These are phyloP conservation scores for Boletus eberwhitei DNA, from an alignment of 768 basidiomycete genomes.

Conservation along the genomic window DNA sequence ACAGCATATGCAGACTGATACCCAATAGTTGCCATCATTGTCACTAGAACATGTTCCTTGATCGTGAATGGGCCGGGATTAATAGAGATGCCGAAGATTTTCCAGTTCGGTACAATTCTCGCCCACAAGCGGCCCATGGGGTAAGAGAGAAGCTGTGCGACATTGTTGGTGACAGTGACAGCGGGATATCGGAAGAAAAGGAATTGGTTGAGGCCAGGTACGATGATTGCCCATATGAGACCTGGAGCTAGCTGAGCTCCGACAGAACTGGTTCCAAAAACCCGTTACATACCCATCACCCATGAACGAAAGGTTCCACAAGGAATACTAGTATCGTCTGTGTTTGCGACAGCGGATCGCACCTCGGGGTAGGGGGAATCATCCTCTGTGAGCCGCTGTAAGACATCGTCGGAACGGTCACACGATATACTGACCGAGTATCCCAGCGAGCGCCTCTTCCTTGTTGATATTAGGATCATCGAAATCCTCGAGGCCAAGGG, in stretches of 20 bases:
- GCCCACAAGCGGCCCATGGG: constrained; percentile 68
- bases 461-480: constrained; percentile 39
- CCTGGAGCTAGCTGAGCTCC: constrained; percentile 11
- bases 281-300: constrained; percentile 41
- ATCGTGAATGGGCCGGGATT: constrained; percentile 80
- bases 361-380: constrained; percentile 87
- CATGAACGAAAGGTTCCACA: constrained; percentile 58
- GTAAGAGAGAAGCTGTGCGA: constrained; percentile 71
- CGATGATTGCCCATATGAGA: constrained; percentile 53
- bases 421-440: constrained; percentile 20
- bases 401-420: constrained; percentile 14
- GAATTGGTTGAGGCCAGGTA: constrained; percentile 76
- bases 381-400: constrained; percentile 40
- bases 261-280: background rate
- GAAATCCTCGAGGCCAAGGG: constrained; percentile 23
- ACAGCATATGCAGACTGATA: constrained; percentile 25
- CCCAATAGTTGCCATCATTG: constrained; percentile 59
- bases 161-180: constrained; percentile 44
- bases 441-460: constrained; percentile 23
- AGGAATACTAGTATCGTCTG: constrained; percentile 66
- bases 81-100: constrained; percentile 53
- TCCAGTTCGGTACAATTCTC: constrained; percentile 44
- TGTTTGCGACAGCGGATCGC: constrained; percentile 71
- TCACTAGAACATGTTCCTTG: constrained; percentile 72
- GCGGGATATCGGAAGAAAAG: constrained; percentile 70